Percentiles rank a stretch among this genome's conserved stretches.
phyloP scores from a whole-genome alignment of 306 rosid genomes.

The Ormosia semicastrata region DNA sequence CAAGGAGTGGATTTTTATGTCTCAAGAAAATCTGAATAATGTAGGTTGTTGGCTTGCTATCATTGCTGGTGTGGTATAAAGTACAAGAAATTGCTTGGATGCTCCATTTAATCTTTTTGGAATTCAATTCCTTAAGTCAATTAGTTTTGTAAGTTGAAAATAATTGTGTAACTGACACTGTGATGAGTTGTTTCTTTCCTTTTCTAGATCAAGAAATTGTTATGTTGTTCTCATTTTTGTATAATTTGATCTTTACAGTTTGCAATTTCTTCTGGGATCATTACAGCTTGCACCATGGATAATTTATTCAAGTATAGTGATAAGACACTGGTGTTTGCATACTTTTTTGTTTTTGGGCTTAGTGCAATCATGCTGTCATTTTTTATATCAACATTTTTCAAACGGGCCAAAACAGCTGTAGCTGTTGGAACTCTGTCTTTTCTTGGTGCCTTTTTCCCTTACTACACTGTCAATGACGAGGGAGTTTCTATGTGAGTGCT shows the following conservation, averaged over 20 bases:
- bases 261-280: slow-evolving; percentile 77
- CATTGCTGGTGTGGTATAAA: background rate
- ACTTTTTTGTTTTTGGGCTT: slow-evolving; percentile 85
- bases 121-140: background rate
- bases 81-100: background rate
- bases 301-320: slow-evolving; percentile 90
- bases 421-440: slow-evolving; percentile 95
- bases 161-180: background rate
- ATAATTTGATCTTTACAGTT: slow-evolving; percentile 62
- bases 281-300: slow-evolving; percentile 79
- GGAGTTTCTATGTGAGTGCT: slow-evolving; percentile 73
- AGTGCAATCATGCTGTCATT: slow-evolving; percentile 94
- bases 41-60: background rate
- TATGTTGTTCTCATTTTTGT: slow-evolving; percentile 28
- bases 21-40: background rate
- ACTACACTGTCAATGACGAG: slow-evolving; percentile 81
- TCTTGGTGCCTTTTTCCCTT: slow-evolving; percentile 88
- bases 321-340: slow-evolving; percentile 86
- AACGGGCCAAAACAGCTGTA: slow-evolving; percentile 95
- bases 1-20: background rate
- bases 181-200: slow-evolving; percentile 2
- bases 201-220: slow-evolving; percentile 19
- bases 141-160: background rate
- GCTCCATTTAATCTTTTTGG: background rate
- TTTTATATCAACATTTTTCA: slow-evolving; percentile 84